A percentile compares a stretch with the other conserved stretches of the same genome.
Evolutionary conservation across 2,329 filamentous ascomycete genomes (phyloP).

Genomic region (Pseudophaeomoniella oleicola): DNA sequence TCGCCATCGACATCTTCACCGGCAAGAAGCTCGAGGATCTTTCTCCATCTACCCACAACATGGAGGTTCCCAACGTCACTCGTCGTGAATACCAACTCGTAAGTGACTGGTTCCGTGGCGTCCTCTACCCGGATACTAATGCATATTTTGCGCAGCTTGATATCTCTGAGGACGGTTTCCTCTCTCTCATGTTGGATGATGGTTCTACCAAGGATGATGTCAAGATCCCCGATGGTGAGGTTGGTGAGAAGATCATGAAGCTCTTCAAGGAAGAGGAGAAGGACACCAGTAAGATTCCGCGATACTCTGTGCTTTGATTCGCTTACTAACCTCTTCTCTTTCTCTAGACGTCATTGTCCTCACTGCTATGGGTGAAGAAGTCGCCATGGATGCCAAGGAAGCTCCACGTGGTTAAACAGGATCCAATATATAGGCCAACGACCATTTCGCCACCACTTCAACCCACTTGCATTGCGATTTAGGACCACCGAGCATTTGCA

Average conservation of each 20-base stretch:
- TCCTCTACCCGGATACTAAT: neutral
- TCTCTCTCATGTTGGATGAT: conserved; percentile 80
- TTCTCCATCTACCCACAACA: conserved; percentile 80
- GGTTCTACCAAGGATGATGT: conserved; percentile 90
- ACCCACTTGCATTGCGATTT: neutral
- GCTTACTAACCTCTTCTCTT: conserved; percentile 6
- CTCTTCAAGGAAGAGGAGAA: conserved; percentile 74
- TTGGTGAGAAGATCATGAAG: conserved; percentile 73
- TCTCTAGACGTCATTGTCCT: conserved; percentile 71
- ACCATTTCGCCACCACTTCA: neutral
- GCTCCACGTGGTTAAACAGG: conserved; percentile 39
- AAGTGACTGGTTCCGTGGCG: conserved; percentile 30
- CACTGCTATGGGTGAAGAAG: conserved; percentile 92
- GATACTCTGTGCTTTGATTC: neutral
- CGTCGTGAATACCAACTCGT: conserved; percentile 91
- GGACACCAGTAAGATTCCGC: conserved; percentile 65
- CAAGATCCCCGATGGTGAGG: conserved; percentile 75
- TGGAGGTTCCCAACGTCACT: conserved; percentile 82
- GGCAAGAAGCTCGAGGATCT: conserved; percentile 99
- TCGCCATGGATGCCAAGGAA: conserved; percentile 87
- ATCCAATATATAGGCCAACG: neutral
- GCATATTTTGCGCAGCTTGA: conserved; percentile 49
- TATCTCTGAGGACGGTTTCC: conserved; percentile 85
- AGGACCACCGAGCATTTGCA: neutral
- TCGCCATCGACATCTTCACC: conserved; percentile 98